Evolutionary conservation across 1,284 basidiomycete species (phyloP).

Genomic region (Sporisorium exsertum): DNA sequence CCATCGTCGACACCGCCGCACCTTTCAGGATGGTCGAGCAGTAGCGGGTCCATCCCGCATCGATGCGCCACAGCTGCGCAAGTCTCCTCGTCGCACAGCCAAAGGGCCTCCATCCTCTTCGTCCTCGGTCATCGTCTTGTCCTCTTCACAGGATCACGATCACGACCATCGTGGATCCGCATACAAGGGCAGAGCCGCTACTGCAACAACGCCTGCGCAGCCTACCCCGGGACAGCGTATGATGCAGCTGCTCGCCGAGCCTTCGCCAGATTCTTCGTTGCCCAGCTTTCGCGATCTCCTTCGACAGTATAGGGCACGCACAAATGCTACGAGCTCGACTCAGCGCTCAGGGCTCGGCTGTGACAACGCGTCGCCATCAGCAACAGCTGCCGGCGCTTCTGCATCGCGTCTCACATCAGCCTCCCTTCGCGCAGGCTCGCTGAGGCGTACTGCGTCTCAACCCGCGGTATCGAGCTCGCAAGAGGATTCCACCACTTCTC

Average conservation of each 20-base stretch:
- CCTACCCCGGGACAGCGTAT: constrained; percentile 20
- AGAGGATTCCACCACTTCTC: constrained; percentile 28
- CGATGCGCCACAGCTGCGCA: constrained; percentile 4
- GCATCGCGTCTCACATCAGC: constrained; percentile 9
- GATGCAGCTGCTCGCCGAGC: constrained; percentile 24
- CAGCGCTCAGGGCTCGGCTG: not conserved
- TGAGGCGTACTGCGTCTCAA: constrained; percentile 37
- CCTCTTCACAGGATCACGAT: constrained; percentile 31
- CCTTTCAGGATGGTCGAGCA: not conserved
- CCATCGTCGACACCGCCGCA: constrained; percentile 5
- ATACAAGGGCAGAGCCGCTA: not conserved
- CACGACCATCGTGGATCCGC: not conserved
- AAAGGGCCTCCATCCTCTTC: constrained; percentile 13
- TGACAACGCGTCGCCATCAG: not conserved
- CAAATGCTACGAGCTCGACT: not conserved
- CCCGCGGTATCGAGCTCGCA: constrained; percentile 32
- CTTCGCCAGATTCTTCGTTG: constrained; percentile 36
- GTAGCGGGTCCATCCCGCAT: constrained; percentile 29
- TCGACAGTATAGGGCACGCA: constrained; percentile 6
- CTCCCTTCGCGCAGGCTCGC: constrained; percentile 20
- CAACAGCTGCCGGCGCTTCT: not conserved
- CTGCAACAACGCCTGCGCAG: not conserved
- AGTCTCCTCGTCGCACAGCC: constrained; percentile 14
- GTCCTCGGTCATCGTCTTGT: constrained; percentile 27
- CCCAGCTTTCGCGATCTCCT: constrained; percentile 41